phyloP scores from a whole-genome alignment of 768 basidiomycete species.

The Boletus sp. region DNA sequence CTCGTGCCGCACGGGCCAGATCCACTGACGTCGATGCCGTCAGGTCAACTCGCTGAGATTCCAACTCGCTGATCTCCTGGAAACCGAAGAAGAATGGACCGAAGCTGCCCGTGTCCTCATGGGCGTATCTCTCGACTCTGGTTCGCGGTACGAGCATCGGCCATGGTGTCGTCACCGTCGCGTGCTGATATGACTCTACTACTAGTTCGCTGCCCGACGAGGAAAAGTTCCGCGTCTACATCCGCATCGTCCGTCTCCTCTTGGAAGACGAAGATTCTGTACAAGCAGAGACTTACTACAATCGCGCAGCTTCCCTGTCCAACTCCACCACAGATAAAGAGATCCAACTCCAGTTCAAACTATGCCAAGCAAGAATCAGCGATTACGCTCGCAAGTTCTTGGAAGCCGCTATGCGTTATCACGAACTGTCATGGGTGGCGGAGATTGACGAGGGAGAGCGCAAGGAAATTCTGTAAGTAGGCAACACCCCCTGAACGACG shows the following conservation, averaged over 20 bases:
- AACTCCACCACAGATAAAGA: slow-evolving; percentile 78
- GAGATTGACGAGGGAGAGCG: slow-evolving; percentile 95
- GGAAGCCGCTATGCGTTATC: slow-evolving; percentile 92
- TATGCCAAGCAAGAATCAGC: slow-evolving; percentile 91
- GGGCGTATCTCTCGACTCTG: slow-evolving; percentile 88
- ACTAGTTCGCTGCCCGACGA: slow-evolving; percentile 66
- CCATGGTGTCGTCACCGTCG: neutral
- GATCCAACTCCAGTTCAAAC: slow-evolving; percentile 80
- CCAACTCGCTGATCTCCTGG: slow-evolving; percentile 88
- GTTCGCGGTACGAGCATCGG: slow-evolving; percentile 60
- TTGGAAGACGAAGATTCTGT: slow-evolving; percentile 97
- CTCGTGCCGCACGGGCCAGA: neutral
- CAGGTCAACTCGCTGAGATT: slow-evolving; percentile 84
- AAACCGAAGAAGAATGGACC: slow-evolving; percentile 90
- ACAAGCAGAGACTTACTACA: slow-evolving; percentile 97
- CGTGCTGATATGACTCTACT: neutral
- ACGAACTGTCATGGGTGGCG: slow-evolving; percentile 88
- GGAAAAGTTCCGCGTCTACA: slow-evolving; percentile 87
- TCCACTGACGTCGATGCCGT: slow-evolving; percentile 3
- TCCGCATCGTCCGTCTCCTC: slow-evolving; percentile 90
- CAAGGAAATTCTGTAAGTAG: slow-evolving; percentile 79
- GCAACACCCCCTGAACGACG: neutral
- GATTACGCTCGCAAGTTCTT: slow-evolving; percentile 92
- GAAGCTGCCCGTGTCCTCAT: slow-evolving; percentile 90
- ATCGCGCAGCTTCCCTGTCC: slow-evolving; percentile 88